Conservation (phyloP, 2,329 filamentous ascomycete species). For the Colletotrichum incanum region DNA sequence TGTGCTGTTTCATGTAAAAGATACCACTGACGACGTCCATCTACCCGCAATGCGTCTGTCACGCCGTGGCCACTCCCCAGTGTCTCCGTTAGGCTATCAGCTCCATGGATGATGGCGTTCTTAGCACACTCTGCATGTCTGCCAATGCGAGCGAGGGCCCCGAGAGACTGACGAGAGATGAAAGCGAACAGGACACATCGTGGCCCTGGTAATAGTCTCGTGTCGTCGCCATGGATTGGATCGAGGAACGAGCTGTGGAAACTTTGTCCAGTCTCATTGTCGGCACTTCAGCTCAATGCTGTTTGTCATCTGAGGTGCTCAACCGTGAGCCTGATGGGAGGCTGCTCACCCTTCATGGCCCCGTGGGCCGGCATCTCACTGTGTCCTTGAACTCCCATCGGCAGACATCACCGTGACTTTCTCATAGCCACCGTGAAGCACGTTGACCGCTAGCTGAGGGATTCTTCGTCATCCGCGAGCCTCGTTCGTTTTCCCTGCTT, state of each 20-base stretch:
- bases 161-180: slow-evolving; percentile 25
- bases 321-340: slow-evolving; percentile 7
- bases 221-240: slow-evolving; percentile 35
- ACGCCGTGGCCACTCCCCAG: neutral
- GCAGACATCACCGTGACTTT: slow-evolving; percentile 7
- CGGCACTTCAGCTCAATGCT: slow-evolving; percentile 22
- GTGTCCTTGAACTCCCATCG: slow-evolving; percentile 7
- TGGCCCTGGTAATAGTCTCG: slow-evolving; percentile 27
- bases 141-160: slow-evolving; percentile 9
- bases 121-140: slow-evolving; percentile 16
- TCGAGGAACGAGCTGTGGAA: slow-evolving; percentile 38
- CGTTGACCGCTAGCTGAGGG: slow-evolving; percentile 24
- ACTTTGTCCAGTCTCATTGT: slow-evolving; percentile 11
- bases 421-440: slow-evolving; percentile 23
- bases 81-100: slow-evolving; percentile 9
- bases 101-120: slow-evolving; percentile 26
- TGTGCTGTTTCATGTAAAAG: slow-evolving; percentile 41
- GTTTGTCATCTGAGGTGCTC: slow-evolving; percentile 27
- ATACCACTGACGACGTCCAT: slow-evolving; percentile 8
- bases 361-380: slow-evolving; percentile 23
- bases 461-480: slow-evolving; percentile 40
- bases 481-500: slow-evolving; percentile 39
- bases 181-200: slow-evolving; percentile 23
- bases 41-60: slow-evolving; percentile 8
- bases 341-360: slow-evolving; percentile 17